These are phyloP conservation scores for Penicillium canariense DNA, from an alignment of 495 filamentous ascomycete genomes.

Conservation along the genomic window DNA sequence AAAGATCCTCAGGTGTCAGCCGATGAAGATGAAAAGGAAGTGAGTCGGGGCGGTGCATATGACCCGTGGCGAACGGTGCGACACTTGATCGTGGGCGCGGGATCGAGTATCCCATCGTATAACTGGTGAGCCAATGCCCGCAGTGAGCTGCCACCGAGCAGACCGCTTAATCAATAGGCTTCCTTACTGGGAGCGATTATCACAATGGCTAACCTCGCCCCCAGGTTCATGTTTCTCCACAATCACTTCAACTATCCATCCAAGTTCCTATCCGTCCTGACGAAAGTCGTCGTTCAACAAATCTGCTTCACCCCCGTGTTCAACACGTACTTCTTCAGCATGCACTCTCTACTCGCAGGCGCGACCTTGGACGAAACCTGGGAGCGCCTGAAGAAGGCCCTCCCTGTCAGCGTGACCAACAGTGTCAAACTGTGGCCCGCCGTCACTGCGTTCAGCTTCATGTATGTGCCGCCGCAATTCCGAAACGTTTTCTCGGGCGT, in stretches of 20 bases:
- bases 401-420: conserved; percentile 74
- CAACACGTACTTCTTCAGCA: conserved; percentile 88
- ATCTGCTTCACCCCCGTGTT: conserved; percentile 80
- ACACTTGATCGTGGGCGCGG: conserved; percentile 68
- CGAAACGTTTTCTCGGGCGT: conserved; percentile 73
- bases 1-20: background rate
- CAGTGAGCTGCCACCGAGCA: background rate
- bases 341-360: conserved; percentile 65
- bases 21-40: conserved; percentile 10
- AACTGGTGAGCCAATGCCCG: conserved; percentile 55
- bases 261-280: conserved; percentile 63
- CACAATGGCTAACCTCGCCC: background rate
- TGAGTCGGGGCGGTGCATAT: conserved; percentile 53
- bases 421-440: conserved; percentile 87
- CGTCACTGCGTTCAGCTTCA: conserved; percentile 84
- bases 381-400: conserved; percentile 69
- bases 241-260: conserved; percentile 78
- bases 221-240: conserved; percentile 78
- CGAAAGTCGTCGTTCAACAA: conserved; percentile 82
- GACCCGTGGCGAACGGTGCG: conserved; percentile 67
- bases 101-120: conserved; percentile 73
- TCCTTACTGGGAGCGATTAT: background rate
- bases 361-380: conserved; percentile 58
- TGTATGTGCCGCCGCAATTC: conserved; percentile 74
- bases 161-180: background rate